These are phyloP conservation scores for Nakazawaea siamensis DNA, from an alignment of 805 yeast species.

Conservation along the genomic window DNA sequence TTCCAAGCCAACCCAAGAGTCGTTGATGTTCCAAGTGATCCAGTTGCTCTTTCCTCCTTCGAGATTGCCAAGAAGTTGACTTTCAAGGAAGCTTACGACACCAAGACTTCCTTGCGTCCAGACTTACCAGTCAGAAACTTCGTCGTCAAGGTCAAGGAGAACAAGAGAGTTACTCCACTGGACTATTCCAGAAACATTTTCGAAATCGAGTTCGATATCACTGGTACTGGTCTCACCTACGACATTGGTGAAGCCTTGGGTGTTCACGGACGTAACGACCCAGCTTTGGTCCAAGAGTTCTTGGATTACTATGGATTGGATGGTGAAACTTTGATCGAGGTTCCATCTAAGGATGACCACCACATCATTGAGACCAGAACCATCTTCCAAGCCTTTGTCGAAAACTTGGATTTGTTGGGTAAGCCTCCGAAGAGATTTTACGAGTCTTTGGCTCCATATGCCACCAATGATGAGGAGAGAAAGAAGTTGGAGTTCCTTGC, in stretches of 20 bases:
- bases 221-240: conserved; percentile 86
- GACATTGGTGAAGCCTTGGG: conserved; percentile 97
- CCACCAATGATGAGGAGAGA: conserved; percentile 62
- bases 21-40: conserved; percentile 30
- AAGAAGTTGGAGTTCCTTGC: conserved; percentile 54
- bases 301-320: conserved; percentile 64
- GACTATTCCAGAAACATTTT: conserved; percentile 92
- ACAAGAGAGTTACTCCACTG: conserved; percentile 82
- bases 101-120: conserved; percentile 64
- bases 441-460: conserved; percentile 69
- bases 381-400: conserved; percentile 70
- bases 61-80: conserved; percentile 64
- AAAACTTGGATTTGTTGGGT: conserved; percentile 83
- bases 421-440: conserved; percentile 94
- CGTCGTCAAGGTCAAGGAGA: conserved; percentile 83
- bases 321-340: conserved; percentile 59
- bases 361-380: conserved; percentile 64
- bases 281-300: conserved; percentile 58
- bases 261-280: conserved; percentile 81
- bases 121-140: conserved; percentile 81
- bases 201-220: conserved; percentile 89
- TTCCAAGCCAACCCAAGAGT: conserved; percentile 58
- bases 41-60: conserved; percentile 24
- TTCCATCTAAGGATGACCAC: conserved; percentile 60
- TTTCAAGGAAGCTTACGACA: conserved; percentile 72